A percentile compares a stretch with the other conserved stretches of the same genome.
These are phyloP conservation scores for Tetrahymena elliotti DNA, from an alignment of 73 alveolate species.

Conservation along the genomic window DNA sequence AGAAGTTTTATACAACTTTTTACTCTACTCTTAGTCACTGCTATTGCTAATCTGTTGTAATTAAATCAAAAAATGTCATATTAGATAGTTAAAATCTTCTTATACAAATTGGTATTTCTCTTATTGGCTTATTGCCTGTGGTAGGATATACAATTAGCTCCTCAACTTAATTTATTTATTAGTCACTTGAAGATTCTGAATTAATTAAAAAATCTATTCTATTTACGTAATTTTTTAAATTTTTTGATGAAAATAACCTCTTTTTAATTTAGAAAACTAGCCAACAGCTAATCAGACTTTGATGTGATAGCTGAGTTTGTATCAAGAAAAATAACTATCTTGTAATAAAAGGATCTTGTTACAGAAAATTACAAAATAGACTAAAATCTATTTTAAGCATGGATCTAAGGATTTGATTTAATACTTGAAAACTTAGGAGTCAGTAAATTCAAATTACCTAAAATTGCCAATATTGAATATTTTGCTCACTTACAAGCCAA, in stretches of 20 bases:
- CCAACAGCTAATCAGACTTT: background rate
- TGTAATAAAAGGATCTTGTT: background rate
- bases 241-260: background rate
- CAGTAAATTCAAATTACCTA: background rate
- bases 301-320: background rate
- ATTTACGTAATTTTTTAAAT: background rate
- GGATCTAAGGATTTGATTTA: background rate
- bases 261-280: background rate
- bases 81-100: background rate
- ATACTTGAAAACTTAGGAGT: background rate
- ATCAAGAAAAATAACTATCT: background rate
- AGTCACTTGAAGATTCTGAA: background rate
- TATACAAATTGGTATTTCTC: background rate
- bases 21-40: background rate
- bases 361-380: background rate
- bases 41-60: background rate
- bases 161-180: background rate
- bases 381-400: background rate
- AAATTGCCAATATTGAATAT: background rate
- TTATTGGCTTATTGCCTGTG: background rate
- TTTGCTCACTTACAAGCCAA: background rate
- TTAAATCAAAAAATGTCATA: background rate
- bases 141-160: background rate
- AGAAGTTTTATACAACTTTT: background rate
- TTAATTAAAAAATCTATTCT: background rate